Evolutionary conservation across 306 rosid genomes (phyloP).

Genomic region (Heteromeles arbutifolia): DNA sequence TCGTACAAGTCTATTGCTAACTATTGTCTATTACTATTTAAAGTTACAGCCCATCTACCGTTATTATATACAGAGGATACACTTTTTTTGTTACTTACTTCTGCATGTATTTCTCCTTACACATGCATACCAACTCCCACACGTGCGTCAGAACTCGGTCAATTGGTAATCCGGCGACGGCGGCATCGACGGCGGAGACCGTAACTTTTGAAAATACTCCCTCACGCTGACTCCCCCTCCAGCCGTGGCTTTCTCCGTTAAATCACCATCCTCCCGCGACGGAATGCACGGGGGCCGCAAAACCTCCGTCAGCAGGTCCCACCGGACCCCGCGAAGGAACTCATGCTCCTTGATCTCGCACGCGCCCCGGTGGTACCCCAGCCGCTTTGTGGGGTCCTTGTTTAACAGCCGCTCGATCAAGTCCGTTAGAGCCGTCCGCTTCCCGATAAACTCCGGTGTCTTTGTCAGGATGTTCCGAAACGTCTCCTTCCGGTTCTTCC

Average conservation of each 20-base stretch:
- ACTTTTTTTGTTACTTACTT: neutral
- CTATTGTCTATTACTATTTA: neutral
- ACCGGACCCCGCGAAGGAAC: slow-evolving; percentile 68
- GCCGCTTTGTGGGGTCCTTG: slow-evolving; percentile 65
- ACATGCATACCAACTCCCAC: neutral
- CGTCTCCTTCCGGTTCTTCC: slow-evolving; percentile 70
- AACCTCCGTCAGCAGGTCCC: slow-evolving; percentile 76
- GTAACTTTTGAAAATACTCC: slow-evolving; percentile 45
- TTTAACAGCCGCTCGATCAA: slow-evolving; percentile 54
- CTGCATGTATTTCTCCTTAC: neutral
- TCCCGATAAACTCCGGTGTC: slow-evolving; percentile 57
- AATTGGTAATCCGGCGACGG: slow-evolving; percentile 42
- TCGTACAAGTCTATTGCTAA: neutral
- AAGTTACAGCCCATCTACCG: slow-evolving; percentile 8
- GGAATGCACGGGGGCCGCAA: slow-evolving; percentile 81
- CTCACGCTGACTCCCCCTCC: slow-evolving; percentile 26
- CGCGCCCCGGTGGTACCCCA: slow-evolving; percentile 70
- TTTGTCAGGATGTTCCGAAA: slow-evolving; percentile 56
- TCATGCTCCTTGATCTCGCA: slow-evolving; percentile 71
- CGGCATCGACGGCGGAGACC: slow-evolving; percentile 51
- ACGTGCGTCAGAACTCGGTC: slow-evolving; percentile 24
- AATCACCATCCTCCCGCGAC: slow-evolving; percentile 29
- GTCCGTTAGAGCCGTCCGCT: slow-evolving; percentile 53
- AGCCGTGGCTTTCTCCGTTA: neutral
- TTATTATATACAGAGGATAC: slow-evolving; percentile 29